Conservation (phyloP, 495 filamentous ascomycete genomes). For the Clavariopsis aquatica region DNA sequence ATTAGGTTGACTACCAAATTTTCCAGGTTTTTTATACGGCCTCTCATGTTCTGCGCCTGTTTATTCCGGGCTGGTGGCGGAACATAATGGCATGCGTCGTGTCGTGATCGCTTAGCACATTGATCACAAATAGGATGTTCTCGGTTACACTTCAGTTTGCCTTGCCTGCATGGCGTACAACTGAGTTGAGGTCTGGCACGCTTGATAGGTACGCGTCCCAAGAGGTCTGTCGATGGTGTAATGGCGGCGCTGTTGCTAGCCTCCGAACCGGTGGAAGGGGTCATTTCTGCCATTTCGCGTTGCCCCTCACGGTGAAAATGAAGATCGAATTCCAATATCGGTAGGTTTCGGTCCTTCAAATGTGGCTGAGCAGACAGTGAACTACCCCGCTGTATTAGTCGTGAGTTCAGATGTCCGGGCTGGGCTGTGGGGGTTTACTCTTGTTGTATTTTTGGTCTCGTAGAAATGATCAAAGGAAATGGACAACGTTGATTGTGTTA, state of each 20-base stretch:
- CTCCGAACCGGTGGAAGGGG: slow-evolving; percentile 9
- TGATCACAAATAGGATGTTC: slow-evolving; percentile 45
- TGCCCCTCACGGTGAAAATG: too few relatives aligned
- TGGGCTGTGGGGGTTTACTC: too few relatives aligned
- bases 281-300: slow-evolving; percentile 18
- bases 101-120: slow-evolving; percentile 43
- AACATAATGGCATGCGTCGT: slow-evolving; percentile 39
- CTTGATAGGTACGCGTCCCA: slow-evolving; percentile 36
- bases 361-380: not conserved
- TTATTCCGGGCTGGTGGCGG: slow-evolving; percentile 42
- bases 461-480: too few relatives aligned
- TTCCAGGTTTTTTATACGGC: slow-evolving; percentile 46
- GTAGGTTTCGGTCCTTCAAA: too few relatives aligned
- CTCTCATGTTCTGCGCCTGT: slow-evolving; percentile 45
- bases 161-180: slow-evolving; percentile 43
- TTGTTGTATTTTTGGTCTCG: too few relatives aligned
- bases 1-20: slow-evolving; percentile 34
- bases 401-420: too few relatives aligned
- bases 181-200: slow-evolving; percentile 43
- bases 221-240: slow-evolving; percentile 9
- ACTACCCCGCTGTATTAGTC: not conserved
- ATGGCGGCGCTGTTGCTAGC: not conserved
- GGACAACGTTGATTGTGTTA: not conserved
- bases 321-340: too few relatives aligned
- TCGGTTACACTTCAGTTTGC: slow-evolving; percentile 47